Base-by-base conservation (phyloP, 2,329 filamentous ascomycete species). In the Neonectria coccinea region DNA sequence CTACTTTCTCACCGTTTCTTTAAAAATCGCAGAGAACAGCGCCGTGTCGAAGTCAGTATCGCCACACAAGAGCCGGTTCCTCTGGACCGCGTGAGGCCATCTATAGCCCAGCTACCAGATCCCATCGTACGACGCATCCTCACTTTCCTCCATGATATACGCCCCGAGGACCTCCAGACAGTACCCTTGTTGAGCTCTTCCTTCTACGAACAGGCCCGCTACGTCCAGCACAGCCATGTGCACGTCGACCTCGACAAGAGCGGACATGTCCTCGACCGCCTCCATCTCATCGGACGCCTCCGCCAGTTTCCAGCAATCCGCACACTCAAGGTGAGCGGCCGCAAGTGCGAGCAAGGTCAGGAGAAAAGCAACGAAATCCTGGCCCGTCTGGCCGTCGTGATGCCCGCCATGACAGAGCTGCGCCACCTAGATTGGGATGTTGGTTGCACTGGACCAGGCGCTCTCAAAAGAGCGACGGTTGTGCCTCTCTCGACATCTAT, bases 391-490 rank as follows among this genome's bases (percentile, higher is more conserved):
- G 50, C 22, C 5, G 27, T n/a, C 2, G 44, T 50, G 18, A 2
- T 67, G 3, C 61, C 50, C 12, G 22, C 9, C 8, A 65, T 67
- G 57, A 60, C 61, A 12, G 62, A 50, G 11, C 39, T 67, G 11
- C 50, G 50, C 18, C 14, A 56, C 10, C 31, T 67, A 4, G 9
- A 62, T 10, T 67, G 64, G 64, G 11, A 59, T 22, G 60, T 61
- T 18, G 39, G 29, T 48, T 59, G 25, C 5, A 25, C 25, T 25
- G 9, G 4, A 22, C 39, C 25, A 20, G 14, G 4, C 8, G 27
- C 39, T 4, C 1, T 3, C 14, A 18, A n/a, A 22, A 14, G 50
- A 14, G 7, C 9, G 11, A 62, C 51, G 12, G 20, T 31, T 18
- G 39, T 56, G 16, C 44, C 50, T 20, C 33, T 67, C 16, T 54